These are phyloP conservation scores for Coemansia sp. DNA, from an alignment of 192 early-diverging fungal genomes.

Conservation along the genomic window DNA sequence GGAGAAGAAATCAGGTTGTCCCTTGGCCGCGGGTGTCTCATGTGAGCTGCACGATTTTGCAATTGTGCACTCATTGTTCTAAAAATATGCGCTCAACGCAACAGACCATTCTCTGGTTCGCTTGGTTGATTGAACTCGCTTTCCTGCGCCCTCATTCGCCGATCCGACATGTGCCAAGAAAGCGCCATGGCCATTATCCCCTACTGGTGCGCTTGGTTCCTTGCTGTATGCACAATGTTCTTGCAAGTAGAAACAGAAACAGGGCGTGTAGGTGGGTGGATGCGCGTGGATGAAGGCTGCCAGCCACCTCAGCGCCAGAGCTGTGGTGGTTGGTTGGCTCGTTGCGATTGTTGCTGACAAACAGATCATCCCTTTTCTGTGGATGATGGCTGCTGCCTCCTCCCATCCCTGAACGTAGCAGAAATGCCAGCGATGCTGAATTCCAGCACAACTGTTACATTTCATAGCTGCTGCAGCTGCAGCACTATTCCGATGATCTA, in stretches of 20 bases:
- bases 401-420: too few relatives aligned
- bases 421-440: too few relatives aligned
- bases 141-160: neutral
- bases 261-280: too few relatives aligned
- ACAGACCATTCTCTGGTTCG: neutral
- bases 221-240: neutral
- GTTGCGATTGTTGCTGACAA: neutral
- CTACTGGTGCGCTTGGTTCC: too few relatives aligned
- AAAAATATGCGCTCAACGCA: neutral
- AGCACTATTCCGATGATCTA: neutral
- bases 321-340: neutral
- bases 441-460: too few relatives aligned
- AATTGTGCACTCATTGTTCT: slow-evolving; percentile 6
- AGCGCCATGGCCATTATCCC: too few relatives aligned
- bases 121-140: neutral
- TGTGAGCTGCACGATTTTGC: slow-evolving; percentile 2
- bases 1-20: neutral
- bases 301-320: neutral
- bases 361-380: too few relatives aligned
- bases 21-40: neutral
- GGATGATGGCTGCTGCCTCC: too few relatives aligned
- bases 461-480: too few relatives aligned
- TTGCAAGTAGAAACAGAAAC: too few relatives aligned
- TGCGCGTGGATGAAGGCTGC: neutral
- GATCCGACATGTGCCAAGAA: slow-evolving; percentile 4